Percentiles rank a stretch among this genome's conserved stretches.
Conservation (phyloP, 768 basidiomycete genomes). For the Russula emetica region DNA sequence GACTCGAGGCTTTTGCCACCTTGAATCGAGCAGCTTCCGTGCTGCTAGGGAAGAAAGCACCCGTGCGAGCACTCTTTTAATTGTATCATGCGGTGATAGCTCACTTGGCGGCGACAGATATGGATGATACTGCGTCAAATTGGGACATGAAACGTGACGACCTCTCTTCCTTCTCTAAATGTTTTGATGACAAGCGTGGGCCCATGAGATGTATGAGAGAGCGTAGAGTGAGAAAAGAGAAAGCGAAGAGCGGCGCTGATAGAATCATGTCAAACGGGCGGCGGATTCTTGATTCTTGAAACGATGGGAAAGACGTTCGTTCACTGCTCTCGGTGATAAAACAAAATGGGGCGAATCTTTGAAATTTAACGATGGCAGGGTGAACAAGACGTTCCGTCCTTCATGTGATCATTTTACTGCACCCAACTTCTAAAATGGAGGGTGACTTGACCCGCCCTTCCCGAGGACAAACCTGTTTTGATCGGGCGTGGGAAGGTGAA, state of each 20-base stretch:
- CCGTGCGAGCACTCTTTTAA: conserved; percentile 9
- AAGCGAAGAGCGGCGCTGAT: conserved; percentile 24
- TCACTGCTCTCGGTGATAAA: conserved; percentile 2
- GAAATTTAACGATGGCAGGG: not conserved
- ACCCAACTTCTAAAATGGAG: conserved; percentile 5
- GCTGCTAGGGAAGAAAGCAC: conserved; percentile 7
- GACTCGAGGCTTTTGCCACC: conserved; percentile 15
- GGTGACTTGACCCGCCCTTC: not conserved
- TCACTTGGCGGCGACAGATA: conserved; percentile 8
- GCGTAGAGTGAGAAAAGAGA: conserved; percentile 18
- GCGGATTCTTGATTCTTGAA: conserved; percentile 7
- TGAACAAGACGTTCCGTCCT: not conserved
- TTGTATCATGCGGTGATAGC: conserved; percentile 19
- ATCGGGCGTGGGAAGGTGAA: conserved; percentile 12
- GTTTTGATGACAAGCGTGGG: conserved; percentile 18
- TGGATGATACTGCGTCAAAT: conserved; percentile 6
- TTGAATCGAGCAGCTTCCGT: conserved; percentile 14
- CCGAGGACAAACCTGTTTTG: conserved; percentile 7
- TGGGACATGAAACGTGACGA: conserved; percentile 19
- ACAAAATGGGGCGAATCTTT: not conserved
- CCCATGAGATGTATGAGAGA: conserved; percentile 2
- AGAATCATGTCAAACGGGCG: conserved; percentile 8
- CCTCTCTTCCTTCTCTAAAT: conserved; percentile 2
- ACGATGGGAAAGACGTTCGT: conserved; percentile 12
- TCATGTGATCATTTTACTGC: conserved; percentile 7